These are phyloP conservation scores for Golubevia sp. DNA, from an alignment of 1,284 basidiomycete species.

Conservation along the genomic window DNA sequence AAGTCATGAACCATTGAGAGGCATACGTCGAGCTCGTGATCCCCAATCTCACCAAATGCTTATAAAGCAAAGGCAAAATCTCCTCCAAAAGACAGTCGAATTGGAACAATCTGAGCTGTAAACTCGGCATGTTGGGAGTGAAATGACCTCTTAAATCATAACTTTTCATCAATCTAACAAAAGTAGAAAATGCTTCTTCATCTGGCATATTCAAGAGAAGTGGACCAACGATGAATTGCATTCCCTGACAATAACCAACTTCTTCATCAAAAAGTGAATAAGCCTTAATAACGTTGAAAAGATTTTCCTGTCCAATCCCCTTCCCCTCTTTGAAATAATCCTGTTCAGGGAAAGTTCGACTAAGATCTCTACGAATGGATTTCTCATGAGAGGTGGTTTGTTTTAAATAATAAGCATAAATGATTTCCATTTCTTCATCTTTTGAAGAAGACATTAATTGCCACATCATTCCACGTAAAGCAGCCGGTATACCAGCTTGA, in stretches of 20 bases:
- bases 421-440: constrained; percentile 80
- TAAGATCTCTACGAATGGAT: constrained; percentile 86
- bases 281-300: constrained; percentile 96
- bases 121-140: constrained; percentile 94
- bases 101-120: constrained; percentile 85
- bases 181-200: constrained; percentile 93
- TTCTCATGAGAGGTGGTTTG: constrained; percentile 87
- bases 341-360: constrained; percentile 96
- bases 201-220: constrained; percentile 74
- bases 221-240: neutral
- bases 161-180: constrained; percentile 96
- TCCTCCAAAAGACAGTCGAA: constrained; percentile 95
- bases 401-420: constrained; percentile 82
- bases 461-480: constrained; percentile 93
- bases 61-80: constrained; percentile 82
- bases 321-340: constrained; percentile 85
- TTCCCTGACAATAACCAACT: constrained; percentile 94
- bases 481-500: constrained; percentile 84
- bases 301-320: constrained; percentile 90
- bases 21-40: constrained; percentile 87
- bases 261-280: constrained; percentile 94
- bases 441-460: constrained; percentile 95
- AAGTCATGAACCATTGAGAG: constrained; percentile 95
- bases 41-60: constrained; percentile 89
- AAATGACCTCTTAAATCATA: constrained; percentile 96